Evolutionary conservation across 2,329 filamentous ascomycete genomes (phyloP).

Genomic region (Fusarium incarnatum): DNA sequence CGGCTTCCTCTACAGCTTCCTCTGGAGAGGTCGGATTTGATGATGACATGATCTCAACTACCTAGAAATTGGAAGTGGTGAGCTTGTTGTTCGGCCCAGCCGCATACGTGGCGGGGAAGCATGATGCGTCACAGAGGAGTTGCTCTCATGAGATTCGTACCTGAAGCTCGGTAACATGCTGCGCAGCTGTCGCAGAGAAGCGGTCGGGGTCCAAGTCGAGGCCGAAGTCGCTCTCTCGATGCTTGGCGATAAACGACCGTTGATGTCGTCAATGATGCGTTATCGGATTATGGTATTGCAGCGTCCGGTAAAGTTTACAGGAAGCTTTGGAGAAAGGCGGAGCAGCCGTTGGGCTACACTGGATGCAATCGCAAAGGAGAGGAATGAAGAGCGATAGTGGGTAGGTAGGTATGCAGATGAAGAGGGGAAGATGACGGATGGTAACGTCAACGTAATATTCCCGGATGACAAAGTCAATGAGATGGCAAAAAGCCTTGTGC

Average conservation of each 20-base stretch:
- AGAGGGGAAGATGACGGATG: slow-evolving; percentile 4
- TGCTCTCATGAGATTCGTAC: slow-evolving; percentile 27
- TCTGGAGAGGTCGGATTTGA: slow-evolving; percentile 42
- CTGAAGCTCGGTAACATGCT: slow-evolving; percentile 47
- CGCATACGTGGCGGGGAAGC: neutral
- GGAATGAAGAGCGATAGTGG: slow-evolving; percentile 12
- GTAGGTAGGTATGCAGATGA: slow-evolving; percentile 3
- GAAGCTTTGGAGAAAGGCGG: slow-evolving; percentile 29
- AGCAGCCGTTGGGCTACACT: slow-evolving; percentile 37
- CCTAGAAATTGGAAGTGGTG: slow-evolving; percentile 29
- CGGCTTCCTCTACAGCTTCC: slow-evolving; percentile 42
- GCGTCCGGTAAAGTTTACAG: slow-evolving; percentile 19
- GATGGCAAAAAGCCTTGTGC: neutral
- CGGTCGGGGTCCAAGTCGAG: slow-evolving; percentile 11
- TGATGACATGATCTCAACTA: slow-evolving; percentile 47
- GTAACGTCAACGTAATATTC: slow-evolving; percentile 7
- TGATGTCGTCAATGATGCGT: neutral
- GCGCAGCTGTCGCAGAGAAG: slow-evolving; percentile 35
- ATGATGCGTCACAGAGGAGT: neutral
- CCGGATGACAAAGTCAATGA: slow-evolving; percentile 12
- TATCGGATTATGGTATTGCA: slow-evolving; percentile 14
- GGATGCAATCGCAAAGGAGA: slow-evolving; percentile 21
- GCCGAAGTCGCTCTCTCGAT: slow-evolving; percentile 9
- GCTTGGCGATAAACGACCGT: slow-evolving; percentile 1
- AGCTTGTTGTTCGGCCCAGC: slow-evolving; percentile 22